These are phyloP conservation scores for Aspergillus sp. DNA, from an alignment of 2,329 filamentous ascomycete species.

Conservation along the genomic window DNA sequence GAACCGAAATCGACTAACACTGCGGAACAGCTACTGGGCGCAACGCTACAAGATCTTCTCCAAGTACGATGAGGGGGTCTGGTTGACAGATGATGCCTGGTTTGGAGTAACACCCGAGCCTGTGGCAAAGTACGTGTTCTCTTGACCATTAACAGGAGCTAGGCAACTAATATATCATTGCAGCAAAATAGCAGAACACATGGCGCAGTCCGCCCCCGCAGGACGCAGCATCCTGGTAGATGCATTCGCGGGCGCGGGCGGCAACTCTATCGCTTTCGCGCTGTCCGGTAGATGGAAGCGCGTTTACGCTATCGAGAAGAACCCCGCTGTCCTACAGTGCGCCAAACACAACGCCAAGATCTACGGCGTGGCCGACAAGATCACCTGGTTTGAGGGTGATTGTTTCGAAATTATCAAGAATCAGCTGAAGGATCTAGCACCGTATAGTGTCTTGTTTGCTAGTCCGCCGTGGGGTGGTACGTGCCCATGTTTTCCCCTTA, in stretches of 20 bases:
- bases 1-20: constrained; percentile 18
- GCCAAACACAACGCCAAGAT: constrained; percentile 88
- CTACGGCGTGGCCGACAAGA: constrained; percentile 75
- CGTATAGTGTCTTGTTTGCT: constrained; percentile 65
- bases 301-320: constrained; percentile 86
- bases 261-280: constrained; percentile 94
- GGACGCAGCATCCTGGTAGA: constrained; percentile 74
- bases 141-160: background rate
- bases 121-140: constrained; percentile 68
- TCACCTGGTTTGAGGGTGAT: constrained; percentile 85
- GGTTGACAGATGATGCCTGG: constrained; percentile 92
- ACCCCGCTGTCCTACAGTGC: constrained; percentile 77
- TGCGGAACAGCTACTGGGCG: constrained; percentile 72
- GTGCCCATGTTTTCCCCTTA: constrained; percentile 17
- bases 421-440: constrained; percentile 50
- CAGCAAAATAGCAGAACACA: constrained; percentile 74
- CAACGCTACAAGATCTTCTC: constrained; percentile 88
- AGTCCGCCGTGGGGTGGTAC: constrained; percentile 75
- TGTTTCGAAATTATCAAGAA: constrained; percentile 72
- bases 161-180: background rate
- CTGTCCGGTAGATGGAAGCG: constrained; percentile 74
- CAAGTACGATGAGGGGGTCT: constrained; percentile 81
- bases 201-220: constrained; percentile 58
- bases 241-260: constrained; percentile 86
- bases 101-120: constrained; percentile 95